Conservation (phyloP, 805 yeast genomes). For the Barnettozyma populi region DNA sequence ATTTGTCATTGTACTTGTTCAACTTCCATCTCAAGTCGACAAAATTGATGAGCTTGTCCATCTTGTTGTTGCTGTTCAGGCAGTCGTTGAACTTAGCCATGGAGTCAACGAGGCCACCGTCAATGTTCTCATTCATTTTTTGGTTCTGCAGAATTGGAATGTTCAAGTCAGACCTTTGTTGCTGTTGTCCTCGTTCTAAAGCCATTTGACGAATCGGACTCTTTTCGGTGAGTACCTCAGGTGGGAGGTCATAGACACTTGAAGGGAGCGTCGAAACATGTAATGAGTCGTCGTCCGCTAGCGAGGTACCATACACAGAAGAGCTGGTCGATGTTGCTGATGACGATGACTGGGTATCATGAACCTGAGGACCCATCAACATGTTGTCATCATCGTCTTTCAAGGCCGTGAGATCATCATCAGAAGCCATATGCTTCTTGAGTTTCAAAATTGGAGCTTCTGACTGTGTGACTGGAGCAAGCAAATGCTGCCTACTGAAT, state of each 20-base stretch:
- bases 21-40: constrained; percentile 16
- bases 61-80: not conserved
- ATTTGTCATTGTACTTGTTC: constrained; percentile 17
- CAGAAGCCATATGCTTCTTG: not conserved
- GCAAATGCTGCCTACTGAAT: not conserved
- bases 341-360: constrained; percentile 1
- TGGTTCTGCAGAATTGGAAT: not conserved
- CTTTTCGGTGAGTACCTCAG: not conserved
- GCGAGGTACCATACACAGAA: constrained; percentile 4
- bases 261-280: constrained; percentile 7
- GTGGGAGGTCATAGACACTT: not conserved
- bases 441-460: not conserved
- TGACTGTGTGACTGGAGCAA: not conserved
- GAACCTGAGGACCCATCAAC: constrained; percentile 1
- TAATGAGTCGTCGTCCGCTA: constrained; percentile 6
- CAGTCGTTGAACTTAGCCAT: constrained; percentile 18
- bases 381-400: constrained; percentile 2
- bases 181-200: not conserved
- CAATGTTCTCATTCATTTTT: constrained; percentile 1
- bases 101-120: constrained; percentile 14
- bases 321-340: constrained; percentile 5
- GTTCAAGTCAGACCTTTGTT: not conserved
- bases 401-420: not conserved
- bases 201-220: not conserved
- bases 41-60: not conserved